Percentiles rank a stretch among this genome's conserved stretches.
Evolutionary conservation across 345 rosid genomes (phyloP).

Genomic region (Euphorbia tirucalli): DNA sequence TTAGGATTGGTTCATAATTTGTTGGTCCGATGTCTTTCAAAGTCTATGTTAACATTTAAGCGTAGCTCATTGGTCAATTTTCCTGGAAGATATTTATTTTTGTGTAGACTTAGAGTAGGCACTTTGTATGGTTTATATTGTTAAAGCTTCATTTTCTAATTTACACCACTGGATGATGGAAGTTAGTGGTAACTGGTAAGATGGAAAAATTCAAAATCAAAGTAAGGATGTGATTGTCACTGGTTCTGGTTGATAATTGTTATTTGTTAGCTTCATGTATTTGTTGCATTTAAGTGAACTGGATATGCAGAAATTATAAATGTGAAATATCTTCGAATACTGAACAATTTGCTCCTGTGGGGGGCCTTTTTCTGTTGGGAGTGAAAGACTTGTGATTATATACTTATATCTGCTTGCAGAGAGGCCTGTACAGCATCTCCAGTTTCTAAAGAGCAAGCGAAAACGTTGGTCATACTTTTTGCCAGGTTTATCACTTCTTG

Average conservation of each 20-base stretch:
- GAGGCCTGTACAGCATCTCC: conserved; percentile 28
- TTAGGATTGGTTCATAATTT: neutral
- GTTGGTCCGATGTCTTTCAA: neutral
- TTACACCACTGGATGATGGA: neutral
- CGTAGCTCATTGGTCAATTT: neutral
- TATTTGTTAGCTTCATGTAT: neutral
- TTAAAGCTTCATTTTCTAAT: neutral
- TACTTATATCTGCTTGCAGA: conserved; percentile 19
- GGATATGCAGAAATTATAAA: neutral
- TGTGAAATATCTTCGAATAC: neutral
- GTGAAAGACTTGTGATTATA: neutral
- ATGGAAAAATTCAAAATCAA: neutral
- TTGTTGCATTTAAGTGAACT: neutral
- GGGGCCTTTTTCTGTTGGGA: neutral
- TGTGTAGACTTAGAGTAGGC: neutral
- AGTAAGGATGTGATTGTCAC: neutral
- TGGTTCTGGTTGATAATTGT: neutral
- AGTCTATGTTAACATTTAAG: neutral
- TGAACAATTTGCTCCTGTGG: neutral
- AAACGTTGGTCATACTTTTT: conserved; percentile 34
- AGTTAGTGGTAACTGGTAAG: neutral
- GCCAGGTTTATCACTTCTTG: conserved; percentile 67
- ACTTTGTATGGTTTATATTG: neutral
- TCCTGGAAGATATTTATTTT: no score
- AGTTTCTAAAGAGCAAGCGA: conserved; percentile 43